Percentiles rank a stretch among this genome's conserved stretches.
Conservation (phyloP, 805 yeast species). For the Schwanniomyces pseudopolymorphus region DNA sequence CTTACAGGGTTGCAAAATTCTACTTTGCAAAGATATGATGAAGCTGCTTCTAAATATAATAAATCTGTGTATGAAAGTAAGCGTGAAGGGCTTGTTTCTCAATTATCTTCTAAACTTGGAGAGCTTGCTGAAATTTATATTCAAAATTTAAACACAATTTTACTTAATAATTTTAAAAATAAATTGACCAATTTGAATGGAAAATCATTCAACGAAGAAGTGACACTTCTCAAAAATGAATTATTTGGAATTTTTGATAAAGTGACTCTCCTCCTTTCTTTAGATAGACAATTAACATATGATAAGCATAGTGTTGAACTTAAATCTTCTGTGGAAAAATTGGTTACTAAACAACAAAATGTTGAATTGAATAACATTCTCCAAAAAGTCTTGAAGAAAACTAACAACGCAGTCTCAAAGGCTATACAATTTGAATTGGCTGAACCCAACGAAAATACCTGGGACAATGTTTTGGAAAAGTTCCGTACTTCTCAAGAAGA, state of each 20-base stretch:
- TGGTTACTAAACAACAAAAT: conserved; percentile 37
- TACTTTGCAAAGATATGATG: conserved; percentile 58
- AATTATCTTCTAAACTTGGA: conserved; percentile 28
- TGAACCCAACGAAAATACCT: conserved; percentile 50
- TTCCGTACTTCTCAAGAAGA: conserved; percentile 31
- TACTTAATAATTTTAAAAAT: conserved; percentile 9
- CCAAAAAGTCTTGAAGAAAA: conserved; percentile 45
- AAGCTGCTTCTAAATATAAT: conserved; percentile 74
- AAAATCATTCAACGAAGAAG: conserved; percentile 9
- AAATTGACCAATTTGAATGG: conserved; percentile 4
- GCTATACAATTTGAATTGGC: conserved; percentile 47
- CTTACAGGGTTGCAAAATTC: conserved; percentile 45
- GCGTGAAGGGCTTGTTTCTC: conserved; percentile 47
- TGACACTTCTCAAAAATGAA: conserved; percentile 3
- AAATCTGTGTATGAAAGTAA: conserved; percentile 65
- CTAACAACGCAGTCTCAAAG: conserved; percentile 49
- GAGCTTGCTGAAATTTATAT: conserved; percentile 33
- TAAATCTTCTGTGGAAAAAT: conserved; percentile 37
- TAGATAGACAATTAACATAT: conserved; percentile 28
- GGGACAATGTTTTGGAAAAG: conserved; percentile 56
- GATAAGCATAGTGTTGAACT: conserved; percentile 13
- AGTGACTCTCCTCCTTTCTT: conserved; percentile 19
- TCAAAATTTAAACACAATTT: conserved; percentile 1
- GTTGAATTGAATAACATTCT: conserved; percentile 33
- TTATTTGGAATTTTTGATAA: conserved; percentile 11